Evolutionary conservation across 1,284 basidiomycete genomes (phyloP), one percentile per base, ranked within the genome.

Genomic region (Apiotrichum laibachii): DNA sequence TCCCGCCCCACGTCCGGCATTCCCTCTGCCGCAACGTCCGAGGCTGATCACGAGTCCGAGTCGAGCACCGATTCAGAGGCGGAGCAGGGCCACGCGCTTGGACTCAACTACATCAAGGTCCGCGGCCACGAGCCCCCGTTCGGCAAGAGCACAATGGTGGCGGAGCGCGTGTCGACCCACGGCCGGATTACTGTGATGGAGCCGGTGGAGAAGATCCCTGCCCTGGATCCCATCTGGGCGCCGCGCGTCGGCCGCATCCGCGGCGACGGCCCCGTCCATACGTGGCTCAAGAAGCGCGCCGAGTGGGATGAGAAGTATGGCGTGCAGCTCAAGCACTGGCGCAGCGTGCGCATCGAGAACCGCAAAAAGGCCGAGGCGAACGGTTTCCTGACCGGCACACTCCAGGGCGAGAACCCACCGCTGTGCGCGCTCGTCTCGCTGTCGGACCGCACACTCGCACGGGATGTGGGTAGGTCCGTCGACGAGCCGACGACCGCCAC

Each of bases 171-270:
- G 13, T 86, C 87, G 26, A 87, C 87, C 1, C 82, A 83, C 37
- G 94, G 94, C 8, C 77, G 85, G 8, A 83, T 93, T 12, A 83
- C 92, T 8, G 82, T 87, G 0, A 82, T 98, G 70, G 93, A 97
- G 70, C 80, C 86, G 0, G 83, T 84, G 61, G 75, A 81, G 4
- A 82, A 87, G 45, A 62, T 75, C 1, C 71, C 72, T 0, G 72
- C 76, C 1, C 60, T 76, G 5, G 53, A 75, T 50, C 70, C 73
- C 2, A 56, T 47, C 4, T 57, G 76, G 33, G 40, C 62, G 11
- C 65, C 71, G 9, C 37, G 56, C 8, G 71, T 78, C 16, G 77
- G 77, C 6, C 66, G 69, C 22, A 62, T 78, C 1, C 69, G 73
- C 44, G 69, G 70, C 0, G 62, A 68, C 7, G 77, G 75, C 1